A percentile compares a stretch with the other conserved stretches of the same genome.
Evolutionary conservation across 2,329 filamentous ascomycete genomes (phyloP).

Genomic region (Aaosphaeria pasadenensis): DNA sequence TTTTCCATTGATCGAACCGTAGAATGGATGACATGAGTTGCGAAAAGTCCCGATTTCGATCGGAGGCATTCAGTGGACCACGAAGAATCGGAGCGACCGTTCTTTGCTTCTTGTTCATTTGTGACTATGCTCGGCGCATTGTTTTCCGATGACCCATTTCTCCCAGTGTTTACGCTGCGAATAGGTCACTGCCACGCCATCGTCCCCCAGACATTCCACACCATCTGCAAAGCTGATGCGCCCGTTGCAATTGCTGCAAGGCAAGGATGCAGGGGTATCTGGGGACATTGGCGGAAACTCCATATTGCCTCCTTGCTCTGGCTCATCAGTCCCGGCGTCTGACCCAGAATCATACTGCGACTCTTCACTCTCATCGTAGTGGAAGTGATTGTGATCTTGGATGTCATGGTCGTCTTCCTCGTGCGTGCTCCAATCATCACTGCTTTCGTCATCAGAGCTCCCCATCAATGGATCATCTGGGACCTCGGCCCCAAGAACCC

Average conservation of each 20-base stretch:
- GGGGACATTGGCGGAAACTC: constrained; percentile 46
- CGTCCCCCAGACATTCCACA: constrained; percentile 47
- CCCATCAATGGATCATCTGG: constrained; percentile 40
- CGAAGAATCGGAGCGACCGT: too few relatives aligned
- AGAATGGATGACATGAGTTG: too few relatives aligned
- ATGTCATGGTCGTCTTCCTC: constrained; percentile 27
- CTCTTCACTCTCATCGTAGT: constrained; percentile 30
- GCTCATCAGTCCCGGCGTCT: constrained; percentile 34
- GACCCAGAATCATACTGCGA: constrained; percentile 30
- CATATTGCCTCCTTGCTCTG: constrained; percentile 39
- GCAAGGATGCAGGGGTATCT: constrained; percentile 44
- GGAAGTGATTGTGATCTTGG: constrained; percentile 2
- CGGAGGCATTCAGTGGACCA: too few relatives aligned
- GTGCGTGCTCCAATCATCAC: constrained; percentile 32
- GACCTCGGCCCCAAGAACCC: constrained; percentile 43
- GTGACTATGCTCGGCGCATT: constrained; percentile 42
- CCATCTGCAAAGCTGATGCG: constrained; percentile 34
- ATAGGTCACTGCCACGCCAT: constrained; percentile 47
- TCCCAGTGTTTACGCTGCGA: constrained; percentile 55
- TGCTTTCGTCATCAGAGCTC: constrained; percentile 43
- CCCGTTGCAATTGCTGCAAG: constrained; percentile 46
- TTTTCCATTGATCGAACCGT: too few relatives aligned
- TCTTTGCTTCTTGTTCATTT: constrained; percentile 18
- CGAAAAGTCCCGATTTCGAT: too few relatives aligned
- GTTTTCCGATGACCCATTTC: constrained; percentile 50